Evolutionary conservation across 2,329 filamentous ascomycete species (phyloP), one percentile per base, ranked within the genome.

Genomic region (Colletotrichum graminicola): DNA sequence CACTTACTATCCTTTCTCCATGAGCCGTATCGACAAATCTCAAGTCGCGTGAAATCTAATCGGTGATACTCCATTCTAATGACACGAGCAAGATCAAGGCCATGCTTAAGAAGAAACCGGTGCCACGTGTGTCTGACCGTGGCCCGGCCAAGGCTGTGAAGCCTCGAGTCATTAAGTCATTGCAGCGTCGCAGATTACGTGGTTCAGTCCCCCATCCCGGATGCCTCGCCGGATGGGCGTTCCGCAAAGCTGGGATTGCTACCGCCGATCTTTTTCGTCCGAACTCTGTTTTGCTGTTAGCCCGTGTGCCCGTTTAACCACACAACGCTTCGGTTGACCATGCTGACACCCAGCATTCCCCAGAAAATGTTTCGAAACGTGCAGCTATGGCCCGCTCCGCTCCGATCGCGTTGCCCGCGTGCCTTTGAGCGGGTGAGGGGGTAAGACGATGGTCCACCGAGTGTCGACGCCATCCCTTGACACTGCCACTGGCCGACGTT

Each of bases 331-430:
- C 21, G 14, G 45, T 34, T 36, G 47, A 29, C 47, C 45, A 21
- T 39, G 32, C 34, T 12, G 12, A 10, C 29, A 47, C 36, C 43
- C 36, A 39, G 21, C 66, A 43, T 61, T 71, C 52, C 65, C 68
- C 59, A 55, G 57, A 59, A 60, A 63, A 52, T 49, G 57, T 62
- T 67, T 71, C 29, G 57, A 63, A 59, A 59, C 57, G n/a, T 43
- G 52, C 29, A 49, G 41, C 32, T 32, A 12, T 54, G 5, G 8
- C 18, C 29, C 5, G 4, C 23, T 49, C 61, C 23, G 45, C 23
- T 39, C 18, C 34, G 32, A 41, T 29, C 18, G 21, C 14, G 7
- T 39, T 62, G 14, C 43, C 26, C n/a, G 43, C 59, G 29, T 49
- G 59, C 43, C 57, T 26, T 11, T 21, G 18, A 45, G 14, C 2